Conservation (phyloP, 129 eudicot species). For the Chrysanthemum makinoi region DNA sequence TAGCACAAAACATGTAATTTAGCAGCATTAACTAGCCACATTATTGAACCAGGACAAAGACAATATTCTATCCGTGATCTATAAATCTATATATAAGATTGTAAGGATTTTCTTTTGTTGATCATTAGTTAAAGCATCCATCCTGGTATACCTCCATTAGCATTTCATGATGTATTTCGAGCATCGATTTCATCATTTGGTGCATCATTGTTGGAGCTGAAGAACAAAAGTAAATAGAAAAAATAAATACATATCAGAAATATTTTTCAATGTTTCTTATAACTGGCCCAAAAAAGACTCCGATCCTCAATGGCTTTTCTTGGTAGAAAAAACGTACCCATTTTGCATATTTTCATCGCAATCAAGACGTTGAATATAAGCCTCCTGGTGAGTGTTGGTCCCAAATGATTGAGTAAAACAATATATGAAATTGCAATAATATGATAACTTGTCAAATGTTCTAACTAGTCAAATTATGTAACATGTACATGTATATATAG, state of each 20-base stretch:
- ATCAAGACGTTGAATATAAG: slow-evolving; percentile 24
- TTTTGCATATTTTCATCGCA: slow-evolving; percentile 27
- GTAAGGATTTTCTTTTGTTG: slow-evolving; percentile 13
- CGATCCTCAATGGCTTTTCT: background rate
- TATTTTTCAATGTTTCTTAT: background rate
- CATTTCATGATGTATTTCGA: slow-evolving; percentile 27
- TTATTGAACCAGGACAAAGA: slow-evolving; percentile 6
- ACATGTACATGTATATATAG: too few species aligned
- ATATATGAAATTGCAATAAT: too few species aligned
- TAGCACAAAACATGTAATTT: background rate
- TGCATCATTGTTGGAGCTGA: slow-evolving; percentile 34
- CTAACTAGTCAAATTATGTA: too few species aligned
- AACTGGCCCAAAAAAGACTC: background rate
- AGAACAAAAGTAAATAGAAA: background rate
- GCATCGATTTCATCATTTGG: slow-evolving; percentile 22
- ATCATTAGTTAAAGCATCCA: slow-evolving; percentile 47
- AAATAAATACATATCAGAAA: background rate
- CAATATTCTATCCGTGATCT: background rate
- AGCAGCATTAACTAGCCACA: background rate
- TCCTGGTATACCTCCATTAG: slow-evolving; percentile 34
- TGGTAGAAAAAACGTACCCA: slow-evolving; percentile 15
- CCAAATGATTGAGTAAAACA: too few species aligned
- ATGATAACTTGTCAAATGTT: too few species aligned
- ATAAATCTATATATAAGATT: background rate
- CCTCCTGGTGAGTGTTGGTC: too few species aligned